phyloP scores from a whole-genome alignment of 352 stramenopile species.

The Phytophthora rubi region DNA sequence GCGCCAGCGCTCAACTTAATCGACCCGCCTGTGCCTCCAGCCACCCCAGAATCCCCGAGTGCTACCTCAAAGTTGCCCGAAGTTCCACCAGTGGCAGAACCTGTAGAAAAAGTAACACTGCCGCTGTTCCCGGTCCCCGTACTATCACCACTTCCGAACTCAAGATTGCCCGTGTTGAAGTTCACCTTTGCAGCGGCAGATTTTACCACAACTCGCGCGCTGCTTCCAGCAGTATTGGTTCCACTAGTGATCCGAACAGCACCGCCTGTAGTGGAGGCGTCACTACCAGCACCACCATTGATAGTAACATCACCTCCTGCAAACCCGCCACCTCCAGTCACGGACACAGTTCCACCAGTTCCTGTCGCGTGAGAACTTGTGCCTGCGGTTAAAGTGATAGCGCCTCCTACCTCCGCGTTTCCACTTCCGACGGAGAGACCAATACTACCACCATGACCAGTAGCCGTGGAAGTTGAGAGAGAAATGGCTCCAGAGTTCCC shows the following conservation, averaged over 20 bases:
- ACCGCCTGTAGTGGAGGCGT: constrained; percentile 10
- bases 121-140: constrained; percentile 46
- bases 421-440: constrained; percentile 30
- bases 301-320: constrained; percentile 44
- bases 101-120: constrained; percentile 45
- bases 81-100: constrained; percentile 24
- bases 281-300: constrained; percentile 33
- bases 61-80: constrained; percentile 51
- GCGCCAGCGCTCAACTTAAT: constrained; percentile 47
- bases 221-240: constrained; percentile 36
- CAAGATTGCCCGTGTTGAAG: constrained; percentile 38
- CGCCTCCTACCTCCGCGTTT: constrained; percentile 12
- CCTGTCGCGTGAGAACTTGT: constrained; percentile 20
- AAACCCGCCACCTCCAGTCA: constrained; percentile 23
- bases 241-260: constrained; percentile 34
- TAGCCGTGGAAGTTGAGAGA: constrained; percentile 28
- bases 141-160: constrained; percentile 34
- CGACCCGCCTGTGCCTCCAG: constrained; percentile 26
- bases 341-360: constrained; percentile 24
- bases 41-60: constrained; percentile 40
- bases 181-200: constrained; percentile 31
- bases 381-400: constrained; percentile 33
- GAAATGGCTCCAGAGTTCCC: constrained; percentile 39
- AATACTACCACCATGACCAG: constrained; percentile 30
- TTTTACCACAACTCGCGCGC: constrained; percentile 36